phyloP scores from a whole-genome alignment of 345 rosid genomes.

The Combretum micranthum region DNA sequence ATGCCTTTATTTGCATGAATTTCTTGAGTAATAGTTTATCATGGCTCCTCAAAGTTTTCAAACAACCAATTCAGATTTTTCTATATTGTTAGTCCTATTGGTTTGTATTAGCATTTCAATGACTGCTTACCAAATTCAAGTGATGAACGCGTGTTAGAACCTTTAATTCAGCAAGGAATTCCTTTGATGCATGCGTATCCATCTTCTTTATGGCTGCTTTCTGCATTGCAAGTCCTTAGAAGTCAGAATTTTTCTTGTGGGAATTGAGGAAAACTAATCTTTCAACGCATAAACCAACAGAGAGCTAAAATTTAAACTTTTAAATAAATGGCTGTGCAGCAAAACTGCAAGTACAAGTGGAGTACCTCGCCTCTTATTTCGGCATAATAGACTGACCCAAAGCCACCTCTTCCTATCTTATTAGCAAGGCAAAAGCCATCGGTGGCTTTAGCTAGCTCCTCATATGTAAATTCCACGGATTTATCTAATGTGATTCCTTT shows the following conservation, averaged over 20 bases:
- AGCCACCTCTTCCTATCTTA: conserved; percentile 34
- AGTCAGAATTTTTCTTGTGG: background rate
- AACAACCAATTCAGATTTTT: too few relatives aligned
- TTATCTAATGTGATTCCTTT: conserved; percentile 22
- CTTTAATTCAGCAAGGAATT: conserved; percentile 79
- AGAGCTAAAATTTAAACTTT: too few relatives aligned
- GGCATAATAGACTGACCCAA: conserved; percentile 32
- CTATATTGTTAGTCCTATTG: too few relatives aligned
- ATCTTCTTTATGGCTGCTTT: conserved; percentile 95
- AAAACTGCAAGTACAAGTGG: background rate
- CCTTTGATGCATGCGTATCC: conserved; percentile 86
- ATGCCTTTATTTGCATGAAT: too few relatives aligned
- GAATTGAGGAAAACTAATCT: background rate
- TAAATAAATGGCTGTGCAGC: too few relatives aligned
- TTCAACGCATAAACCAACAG: background rate
- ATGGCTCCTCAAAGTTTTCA: too few relatives aligned
- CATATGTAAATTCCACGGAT: conserved; percentile 23
- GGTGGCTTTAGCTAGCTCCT: conserved; percentile 28
- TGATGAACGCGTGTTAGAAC: conserved; percentile 86
- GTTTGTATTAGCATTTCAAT: too few relatives aligned
- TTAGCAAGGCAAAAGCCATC: conserved; percentile 23
- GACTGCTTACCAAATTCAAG: conserved; percentile 58
- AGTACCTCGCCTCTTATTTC: conserved; percentile 36
- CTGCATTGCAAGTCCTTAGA: conserved; percentile 26
- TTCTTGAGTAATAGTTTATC: too few relatives aligned